Percentiles rank a stretch among this genome's conserved stretches.
phyloP scores from a whole-genome alignment of 495 filamentous ascomycete genomes.

The Cladorrhinum samala region DNA sequence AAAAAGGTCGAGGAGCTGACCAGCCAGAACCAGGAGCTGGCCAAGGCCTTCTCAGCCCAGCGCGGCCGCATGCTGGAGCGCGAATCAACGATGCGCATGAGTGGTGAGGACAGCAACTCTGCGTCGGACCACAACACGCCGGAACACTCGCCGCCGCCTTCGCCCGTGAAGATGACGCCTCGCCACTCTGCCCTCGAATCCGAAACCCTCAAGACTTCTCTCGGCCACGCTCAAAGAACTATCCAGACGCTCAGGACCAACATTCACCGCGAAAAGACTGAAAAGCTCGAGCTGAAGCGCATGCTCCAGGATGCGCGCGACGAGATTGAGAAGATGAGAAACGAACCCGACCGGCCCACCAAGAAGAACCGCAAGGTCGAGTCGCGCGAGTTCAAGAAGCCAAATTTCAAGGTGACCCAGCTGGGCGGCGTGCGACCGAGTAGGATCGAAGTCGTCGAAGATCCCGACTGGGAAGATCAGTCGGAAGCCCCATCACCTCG shows the following conservation, averaged over 20 bases:
- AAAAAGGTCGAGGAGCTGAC: conserved; percentile 79
- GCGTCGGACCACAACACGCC: conserved; percentile 66
- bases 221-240: conserved; percentile 91
- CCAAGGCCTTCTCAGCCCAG: conserved; percentile 62
- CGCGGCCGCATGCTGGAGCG: conserved; percentile 62
- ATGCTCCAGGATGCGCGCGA: conserved; percentile 95
- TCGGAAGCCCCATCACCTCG: conserved; percentile 31
- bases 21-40: conserved; percentile 82
- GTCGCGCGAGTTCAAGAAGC: conserved; percentile 68
- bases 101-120: conserved; percentile 58
- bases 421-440: conserved; percentile 72
- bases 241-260: conserved; percentile 92
- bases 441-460: conserved; percentile 67
- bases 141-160: conserved; percentile 84
- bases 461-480: conserved; percentile 87
- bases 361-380: conserved; percentile 70
- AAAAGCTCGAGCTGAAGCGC: conserved; percentile 90
- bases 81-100: conserved; percentile 50
- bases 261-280: conserved; percentile 94
- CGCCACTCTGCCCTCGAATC: conserved; percentile 85
- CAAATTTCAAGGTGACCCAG: conserved; percentile 56
- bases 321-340: conserved; percentile 74
- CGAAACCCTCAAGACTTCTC: conserved; percentile 87
- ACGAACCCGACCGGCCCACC: conserved; percentile 46
- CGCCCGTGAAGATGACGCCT: conserved; percentile 84